Evolutionary conservation across 2,329 filamentous ascomycete genomes (phyloP).

Genomic region (Microthyrium microscopicum): DNA sequence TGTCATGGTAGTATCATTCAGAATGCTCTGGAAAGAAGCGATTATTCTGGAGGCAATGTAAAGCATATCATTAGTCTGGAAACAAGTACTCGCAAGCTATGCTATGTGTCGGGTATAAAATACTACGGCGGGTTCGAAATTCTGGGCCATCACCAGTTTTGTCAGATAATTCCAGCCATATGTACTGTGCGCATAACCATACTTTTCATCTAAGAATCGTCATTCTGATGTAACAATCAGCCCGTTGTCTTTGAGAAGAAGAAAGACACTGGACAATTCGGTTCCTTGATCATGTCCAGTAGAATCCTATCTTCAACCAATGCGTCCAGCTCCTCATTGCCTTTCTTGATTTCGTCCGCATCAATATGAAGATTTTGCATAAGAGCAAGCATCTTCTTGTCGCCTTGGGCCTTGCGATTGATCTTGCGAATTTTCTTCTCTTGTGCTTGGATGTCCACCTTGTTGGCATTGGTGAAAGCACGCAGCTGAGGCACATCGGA

Average conservation of each 20-base stretch:
- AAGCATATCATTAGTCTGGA: too few relatives aligned
- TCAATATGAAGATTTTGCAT: slow-evolving; percentile 40
- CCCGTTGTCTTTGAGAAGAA: slow-evolving; percentile 29
- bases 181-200: too few relatives aligned
- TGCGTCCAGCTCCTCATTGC: slow-evolving; percentile 12
- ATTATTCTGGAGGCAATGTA: too few relatives aligned
- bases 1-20: too few relatives aligned
- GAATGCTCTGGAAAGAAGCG: too few relatives aligned
- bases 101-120: too few relatives aligned
- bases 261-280: slow-evolving; percentile 28
- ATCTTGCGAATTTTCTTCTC: slow-evolving; percentile 22
- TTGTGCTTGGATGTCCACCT: slow-evolving; percentile 29
- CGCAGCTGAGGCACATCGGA: slow-evolving; percentile 16
- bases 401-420: slow-evolving; percentile 14
- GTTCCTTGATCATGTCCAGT: slow-evolving; percentile 29
- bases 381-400: slow-evolving; percentile 30
- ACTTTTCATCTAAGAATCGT: too few relatives aligned
- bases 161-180: too few relatives aligned
- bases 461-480: slow-evolving; percentile 23
- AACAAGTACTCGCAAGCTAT: too few relatives aligned
- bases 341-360: slow-evolving; percentile 14
- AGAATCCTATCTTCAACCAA: slow-evolving; percentile 36
- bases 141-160: too few relatives aligned
- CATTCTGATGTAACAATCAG: too few relatives aligned
- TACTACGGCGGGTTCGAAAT: too few relatives aligned